Conservation (phyloP, 1,284 basidiomycete genomes). For the Rhodofomes roseus region DNA sequence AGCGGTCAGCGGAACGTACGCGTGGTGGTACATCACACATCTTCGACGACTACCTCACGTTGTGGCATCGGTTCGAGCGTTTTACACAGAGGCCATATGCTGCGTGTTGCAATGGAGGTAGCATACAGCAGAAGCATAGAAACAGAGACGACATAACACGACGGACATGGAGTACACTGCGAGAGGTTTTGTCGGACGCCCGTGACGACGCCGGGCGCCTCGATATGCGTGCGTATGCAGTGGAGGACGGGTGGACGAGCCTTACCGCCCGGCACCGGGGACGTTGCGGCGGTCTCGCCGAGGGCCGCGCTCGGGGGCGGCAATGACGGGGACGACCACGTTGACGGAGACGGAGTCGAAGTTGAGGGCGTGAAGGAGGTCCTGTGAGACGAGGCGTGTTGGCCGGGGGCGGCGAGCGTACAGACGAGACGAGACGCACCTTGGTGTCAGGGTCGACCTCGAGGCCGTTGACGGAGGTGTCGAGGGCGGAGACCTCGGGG, state of each 20-base stretch:
- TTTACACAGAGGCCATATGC: too few relatives aligned
- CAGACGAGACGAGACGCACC: slow-evolving; percentile 40
- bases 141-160: background rate
- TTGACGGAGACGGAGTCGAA: slow-evolving; percentile 84
- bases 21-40: too few relatives aligned
- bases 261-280: slow-evolving; percentile 69
- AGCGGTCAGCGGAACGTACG: too few relatives aligned
- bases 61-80: too few relatives aligned
- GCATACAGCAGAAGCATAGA: background rate
- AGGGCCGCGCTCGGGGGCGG: slow-evolving; percentile 68
- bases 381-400: slow-evolving; percentile 41
- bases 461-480: slow-evolving; percentile 69
- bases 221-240: slow-evolving; percentile 17
- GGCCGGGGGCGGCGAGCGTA: background rate
- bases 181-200: background rate
- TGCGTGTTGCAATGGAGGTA: background rate
- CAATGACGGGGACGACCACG: slow-evolving; percentile 64
- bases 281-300: slow-evolving; percentile 79
- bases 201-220: slow-evolving; percentile 20
- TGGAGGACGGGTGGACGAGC: slow-evolving; percentile 2
- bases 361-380: slow-evolving; percentile 85
- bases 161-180: background rate
- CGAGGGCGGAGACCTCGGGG: slow-evolving; percentile 93
- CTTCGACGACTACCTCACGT: too few relatives aligned
- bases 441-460: slow-evolving; percentile 92